Evolutionary conservation across 2,329 filamentous ascomycete species (phyloP).

Genomic region (Metarhizium anisopliae): DNA sequence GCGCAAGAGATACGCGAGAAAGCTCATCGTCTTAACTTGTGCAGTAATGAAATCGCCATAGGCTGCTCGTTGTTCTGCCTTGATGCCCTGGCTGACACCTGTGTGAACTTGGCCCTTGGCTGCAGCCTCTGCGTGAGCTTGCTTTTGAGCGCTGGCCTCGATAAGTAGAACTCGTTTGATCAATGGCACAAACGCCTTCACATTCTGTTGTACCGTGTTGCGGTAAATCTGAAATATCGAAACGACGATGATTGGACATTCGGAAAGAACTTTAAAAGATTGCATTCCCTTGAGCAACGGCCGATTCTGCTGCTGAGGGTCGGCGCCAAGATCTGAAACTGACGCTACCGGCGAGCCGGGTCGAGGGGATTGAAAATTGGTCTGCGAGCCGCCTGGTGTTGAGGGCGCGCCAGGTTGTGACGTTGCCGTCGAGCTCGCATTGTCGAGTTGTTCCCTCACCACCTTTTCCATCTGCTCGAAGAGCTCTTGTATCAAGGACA

Average conservation of each 20-base stretch:
- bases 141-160: conserved; percentile 87
- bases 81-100: conserved; percentile 87
- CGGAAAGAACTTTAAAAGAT: conserved; percentile 95
- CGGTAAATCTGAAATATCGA: conserved; percentile 95
- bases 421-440: conserved; percentile 46
- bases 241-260: conserved; percentile 97
- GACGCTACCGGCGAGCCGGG: conserved; percentile 84
- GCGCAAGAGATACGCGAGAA: conserved; percentile 83
- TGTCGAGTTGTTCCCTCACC: conserved; percentile 91
- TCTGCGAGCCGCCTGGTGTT: conserved; percentile 54
- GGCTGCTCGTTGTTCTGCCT: conserved; percentile 64
- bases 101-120: conserved; percentile 77
- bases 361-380: conserved; percentile 77
- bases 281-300: conserved; percentile 89
- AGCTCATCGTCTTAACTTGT: conserved; percentile 99
- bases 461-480: conserved; percentile 93
- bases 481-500: conserved; percentile 88
- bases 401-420: conserved; percentile 52
- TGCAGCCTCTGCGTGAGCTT: conserved; percentile 78
- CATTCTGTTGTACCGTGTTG: conserved; percentile 68
- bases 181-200: conserved; percentile 83
- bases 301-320: conserved; percentile 71
- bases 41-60: conserved; percentile 98
- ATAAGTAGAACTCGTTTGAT: conserved; percentile 86
- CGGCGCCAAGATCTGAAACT: conserved; percentile 69